Percentiles rank a stretch among this genome's conserved stretches.
Evolutionary conservation across 495 filamentous ascomycete genomes (phyloP).

Genomic region (Penicillium lagena): DNA sequence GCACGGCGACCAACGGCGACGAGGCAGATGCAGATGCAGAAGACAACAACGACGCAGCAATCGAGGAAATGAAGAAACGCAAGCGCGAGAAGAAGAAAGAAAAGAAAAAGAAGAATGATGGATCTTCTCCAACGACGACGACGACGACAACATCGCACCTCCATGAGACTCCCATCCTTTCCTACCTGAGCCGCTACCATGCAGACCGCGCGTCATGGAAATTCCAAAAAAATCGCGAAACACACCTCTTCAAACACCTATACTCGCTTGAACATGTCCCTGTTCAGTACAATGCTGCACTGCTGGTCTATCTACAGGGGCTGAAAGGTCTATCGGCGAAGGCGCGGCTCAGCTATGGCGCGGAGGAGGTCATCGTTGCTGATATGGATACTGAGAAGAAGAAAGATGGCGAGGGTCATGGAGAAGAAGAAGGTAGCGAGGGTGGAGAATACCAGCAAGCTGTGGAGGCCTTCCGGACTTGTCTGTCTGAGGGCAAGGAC

Average conservation of each 20-base stretch:
- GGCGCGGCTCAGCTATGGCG: conserved; percentile 52
- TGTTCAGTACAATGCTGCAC: conserved; percentile 51
- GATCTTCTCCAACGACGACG: not conserved
- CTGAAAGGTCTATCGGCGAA: conserved; percentile 60
- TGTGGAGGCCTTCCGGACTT: conserved; percentile 36
- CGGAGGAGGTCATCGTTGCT: conserved; percentile 45
- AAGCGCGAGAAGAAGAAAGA: conserved; percentile 32
- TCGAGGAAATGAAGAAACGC: conserved; percentile 22
- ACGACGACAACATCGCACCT: conserved; percentile 10
- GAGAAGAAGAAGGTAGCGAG: conserved; percentile 28
- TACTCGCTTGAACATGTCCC: conserved; percentile 65
- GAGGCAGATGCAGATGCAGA: conserved; percentile 8
- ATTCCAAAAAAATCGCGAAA: conserved; percentile 88
- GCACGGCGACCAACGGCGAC: conserved; percentile 6
- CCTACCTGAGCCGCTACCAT: conserved; percentile 67
- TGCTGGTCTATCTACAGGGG: conserved; percentile 66
- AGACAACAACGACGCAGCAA: conserved; percentile 7
- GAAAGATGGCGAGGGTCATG: conserved; percentile 30
- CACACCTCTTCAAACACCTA: conserved; percentile 71
- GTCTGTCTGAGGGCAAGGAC: conserved; percentile 20
- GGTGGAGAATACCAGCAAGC: conserved; percentile 48
- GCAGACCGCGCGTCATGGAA: conserved; percentile 67
- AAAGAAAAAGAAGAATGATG: conserved; percentile 15
- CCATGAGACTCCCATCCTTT: conserved; percentile 54
- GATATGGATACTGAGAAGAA: conserved; percentile 29